Base-by-base conservation (phyloP, 1,284 basidiomycete species). In the Fomes fomentarius region DNA sequence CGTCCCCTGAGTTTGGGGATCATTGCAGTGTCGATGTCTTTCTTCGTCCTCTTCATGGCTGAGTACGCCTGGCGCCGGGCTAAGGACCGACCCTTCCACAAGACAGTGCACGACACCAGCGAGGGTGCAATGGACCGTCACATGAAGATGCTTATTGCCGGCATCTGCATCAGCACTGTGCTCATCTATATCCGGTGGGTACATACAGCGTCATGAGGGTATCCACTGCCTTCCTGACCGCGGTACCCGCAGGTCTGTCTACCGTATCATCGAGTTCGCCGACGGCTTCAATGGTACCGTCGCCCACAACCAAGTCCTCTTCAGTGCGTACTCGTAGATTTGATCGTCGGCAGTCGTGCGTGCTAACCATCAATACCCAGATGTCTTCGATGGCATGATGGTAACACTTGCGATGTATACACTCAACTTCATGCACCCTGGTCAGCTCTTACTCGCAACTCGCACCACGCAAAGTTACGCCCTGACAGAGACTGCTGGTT, bases 401-500 rank as follows among this genome's bases (percentile, higher is more conserved):
- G 77, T 88, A 59, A 65, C 75, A 0, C 70, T 85, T 7, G 81
- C 81, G 2, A 77, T 82, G 30, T 77, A 69, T 47, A 75, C 75
- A 3, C 72, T 84, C 54, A 85, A 84, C 65, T 56, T 82, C 56
- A 65, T 79, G 41, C 78, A 84, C 59, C 83, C 84, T 2, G 75
- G 79, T 6, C 26, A 15, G 4, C 55, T 59, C 30, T 42, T 62
- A 17, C n/a, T 48, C 5, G 28, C 39, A 2, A 60, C 50, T 1
- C 49, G 25, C 1, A n/a, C 31, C 4, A 30, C 31, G 5, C 19
- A 39, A 24, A 34, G 47, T 15, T 60, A 60, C 22, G 40, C 51
- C 15, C 26, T 57, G 30, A 30, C 28, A 12, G 28, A 12, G 6
- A 30, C 7, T 7, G 12, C 34, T 17, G 8, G 14, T 2, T 37